Base-by-base conservation (phyloP, 441 rosid species). In the Theobroma grandiflorum region DNA sequence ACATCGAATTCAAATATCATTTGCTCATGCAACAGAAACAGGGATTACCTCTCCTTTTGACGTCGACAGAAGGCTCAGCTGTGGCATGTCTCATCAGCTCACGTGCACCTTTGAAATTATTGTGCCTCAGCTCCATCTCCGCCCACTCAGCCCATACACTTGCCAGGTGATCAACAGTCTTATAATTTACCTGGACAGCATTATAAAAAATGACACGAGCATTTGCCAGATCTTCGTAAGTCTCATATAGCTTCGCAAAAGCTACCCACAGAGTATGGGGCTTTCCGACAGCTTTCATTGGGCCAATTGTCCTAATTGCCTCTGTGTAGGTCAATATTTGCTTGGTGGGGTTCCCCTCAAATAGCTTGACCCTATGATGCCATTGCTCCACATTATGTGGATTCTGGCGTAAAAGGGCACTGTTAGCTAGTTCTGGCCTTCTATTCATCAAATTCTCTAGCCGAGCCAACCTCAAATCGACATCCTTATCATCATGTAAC, bases 111-210 rank as follows among this genome's bases (percentile, higher is more conserved):
- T 90, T 89, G 84, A 95, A 90, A 81, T 92, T 96, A 76, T 91
- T 86, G 81, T 96, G 94, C 82, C 94, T 91, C 74, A 96, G 47
- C 81, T 95, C 99, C 98, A 93, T 95, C 86, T 96, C 98, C n/a
- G 99, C 95, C 98, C 99, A 96, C 87, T 92, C 98, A 81, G 98
- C 95, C 99, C 99, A 95, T 42, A 93, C 85, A 74, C 96, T 91
- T 20, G 99, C 98, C 71, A 96, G 90, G 87, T 96, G 93, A 77
- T 96, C 99, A 64, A 95, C 93, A 22, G 84, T 81, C 80, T 92
- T 95, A 84, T 91, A 96, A 82, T 96, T 96, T 16, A 95, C 98
- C 74, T 93, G 99, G 78, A 92, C 98, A 26, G 98, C 99, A 88
- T 95, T 96, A 76, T 95, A 98, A 72, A 96, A 89, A 81, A 96